phyloP scores from a whole-genome alignment of 495 filamentous ascomycete species.

The Penicillium atrosanguineum region DNA sequence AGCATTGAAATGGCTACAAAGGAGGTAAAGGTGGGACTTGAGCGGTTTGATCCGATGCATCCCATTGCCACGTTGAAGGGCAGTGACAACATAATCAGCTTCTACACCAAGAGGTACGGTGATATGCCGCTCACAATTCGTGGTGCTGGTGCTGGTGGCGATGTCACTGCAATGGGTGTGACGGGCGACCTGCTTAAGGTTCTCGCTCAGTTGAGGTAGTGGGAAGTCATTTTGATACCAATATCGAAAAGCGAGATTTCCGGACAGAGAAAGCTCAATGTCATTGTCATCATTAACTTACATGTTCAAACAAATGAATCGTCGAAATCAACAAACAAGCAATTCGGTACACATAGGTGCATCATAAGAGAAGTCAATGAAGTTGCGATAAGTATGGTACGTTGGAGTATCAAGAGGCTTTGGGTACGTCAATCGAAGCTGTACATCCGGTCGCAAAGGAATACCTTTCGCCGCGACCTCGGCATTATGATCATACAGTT shows the following conservation, averaged over 20 bases:
- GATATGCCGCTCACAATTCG: slow-evolving; percentile 89
- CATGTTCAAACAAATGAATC: not conserved
- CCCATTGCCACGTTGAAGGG: slow-evolving; percentile 92
- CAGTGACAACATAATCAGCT: slow-evolving; percentile 97
- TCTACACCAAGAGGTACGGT: slow-evolving; percentile 93
- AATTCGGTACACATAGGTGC: not conserved
- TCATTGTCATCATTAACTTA: not conserved
- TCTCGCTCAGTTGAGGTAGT: not conserved
- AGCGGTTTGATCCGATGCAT: slow-evolving; percentile 77
- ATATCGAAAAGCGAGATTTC: not conserved
- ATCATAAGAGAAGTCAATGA: slow-evolving; percentile 9
- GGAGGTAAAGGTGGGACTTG: slow-evolving; percentile 81
- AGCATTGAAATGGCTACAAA: slow-evolving; percentile 76
- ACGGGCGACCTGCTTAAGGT: slow-evolving; percentile 87
- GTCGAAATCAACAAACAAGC: not conserved
- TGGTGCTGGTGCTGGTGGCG: slow-evolving; percentile 90
- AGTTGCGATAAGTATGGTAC: slow-evolving; percentile 9
- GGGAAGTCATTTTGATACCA: not conserved
- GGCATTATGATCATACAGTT: slow-evolving; percentile 8
- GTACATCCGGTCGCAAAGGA: slow-evolving; percentile 4
- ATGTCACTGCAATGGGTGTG: slow-evolving; percentile 96
- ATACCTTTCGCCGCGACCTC: slow-evolving; percentile 5
- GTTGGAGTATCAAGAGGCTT: slow-evolving; percentile 5
- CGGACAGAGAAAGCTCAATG: not conserved
- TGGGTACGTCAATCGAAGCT: slow-evolving; percentile 6